Evolutionary conservation across 1,284 basidiomycete species (phyloP).

Genomic region (Papiliotrema nemorosa): DNA sequence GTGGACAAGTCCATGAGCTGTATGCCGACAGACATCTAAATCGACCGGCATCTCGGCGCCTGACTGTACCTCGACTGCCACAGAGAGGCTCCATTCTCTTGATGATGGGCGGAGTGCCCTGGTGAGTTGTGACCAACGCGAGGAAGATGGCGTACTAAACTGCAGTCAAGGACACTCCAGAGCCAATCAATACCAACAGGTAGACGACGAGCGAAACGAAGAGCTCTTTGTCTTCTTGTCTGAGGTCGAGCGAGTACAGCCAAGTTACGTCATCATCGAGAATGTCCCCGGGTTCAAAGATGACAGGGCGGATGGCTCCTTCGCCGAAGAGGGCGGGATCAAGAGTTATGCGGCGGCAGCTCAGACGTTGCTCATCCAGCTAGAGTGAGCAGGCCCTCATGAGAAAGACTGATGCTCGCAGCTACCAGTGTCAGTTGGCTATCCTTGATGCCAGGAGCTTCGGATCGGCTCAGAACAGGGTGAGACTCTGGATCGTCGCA

Average conservation of each 20-base stretch:
- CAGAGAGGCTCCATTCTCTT: background rate
- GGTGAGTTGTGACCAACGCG: slow-evolving; percentile 14
- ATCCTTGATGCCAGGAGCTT: slow-evolving; percentile 23
- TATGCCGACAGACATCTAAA: background rate
- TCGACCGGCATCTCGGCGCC: background rate
- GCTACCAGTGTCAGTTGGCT: slow-evolving; percentile 29
- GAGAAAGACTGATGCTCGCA: slow-evolving; percentile 1
- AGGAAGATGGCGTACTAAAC: background rate
- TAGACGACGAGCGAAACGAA: slow-evolving; percentile 20
- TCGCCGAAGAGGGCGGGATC: no score
- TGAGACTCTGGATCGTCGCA: slow-evolving; percentile 28
- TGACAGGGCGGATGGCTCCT: slow-evolving; percentile 5
- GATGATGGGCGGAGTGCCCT: slow-evolving; percentile 28
- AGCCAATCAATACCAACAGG: slow-evolving; percentile 16
- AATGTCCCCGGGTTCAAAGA: slow-evolving; percentile 33
- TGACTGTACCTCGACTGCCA: slow-evolving; percentile 1
- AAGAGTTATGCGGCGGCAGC: no score
- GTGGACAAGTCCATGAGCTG: background rate
- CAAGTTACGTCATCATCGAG: slow-evolving; percentile 30
- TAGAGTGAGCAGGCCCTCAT: slow-evolving; percentile 7
- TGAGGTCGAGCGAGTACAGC: slow-evolving; percentile 17
- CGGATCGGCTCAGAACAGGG: slow-evolving; percentile 31
- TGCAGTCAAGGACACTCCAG: slow-evolving; percentile 32
- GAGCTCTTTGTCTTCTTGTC: slow-evolving; percentile 19
- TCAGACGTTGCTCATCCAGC: slow-evolving; percentile 11